These are phyloP conservation scores for Chaetomium globosum DNA, from an alignment of 2,329 filamentous ascomycete genomes.

Conservation along the genomic window DNA sequence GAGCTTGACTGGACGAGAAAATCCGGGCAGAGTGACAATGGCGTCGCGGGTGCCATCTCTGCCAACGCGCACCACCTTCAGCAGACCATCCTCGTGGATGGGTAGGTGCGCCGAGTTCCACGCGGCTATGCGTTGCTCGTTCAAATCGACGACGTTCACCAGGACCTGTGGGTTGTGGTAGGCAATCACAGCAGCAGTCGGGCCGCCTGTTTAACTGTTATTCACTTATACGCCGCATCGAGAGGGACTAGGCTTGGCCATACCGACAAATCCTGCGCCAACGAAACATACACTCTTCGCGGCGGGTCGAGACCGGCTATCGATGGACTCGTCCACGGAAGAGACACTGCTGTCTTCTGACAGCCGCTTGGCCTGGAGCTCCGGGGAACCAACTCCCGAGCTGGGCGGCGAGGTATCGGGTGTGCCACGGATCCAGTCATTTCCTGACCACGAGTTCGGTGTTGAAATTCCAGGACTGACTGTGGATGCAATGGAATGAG, in stretches of 20 bases:
- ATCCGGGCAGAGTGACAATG: slow-evolving; percentile 32
- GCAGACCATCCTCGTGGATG: slow-evolving; percentile 61
- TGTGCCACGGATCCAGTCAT: slow-evolving; percentile 30
- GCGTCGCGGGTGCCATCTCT: slow-evolving; percentile 45
- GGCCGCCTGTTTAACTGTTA: slow-evolving; percentile 50
- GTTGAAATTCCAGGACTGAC: slow-evolving; percentile 29
- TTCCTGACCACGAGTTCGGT: slow-evolving; percentile 31
- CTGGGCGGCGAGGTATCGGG: slow-evolving; percentile 37
- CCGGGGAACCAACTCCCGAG: slow-evolving; percentile 35
- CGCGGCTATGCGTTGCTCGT: slow-evolving; percentile 54
- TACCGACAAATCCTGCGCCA: slow-evolving; percentile 64
- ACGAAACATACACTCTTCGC: slow-evolving; percentile 56
- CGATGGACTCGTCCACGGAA: slow-evolving; percentile 15
- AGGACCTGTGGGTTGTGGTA: slow-evolving; percentile 59
- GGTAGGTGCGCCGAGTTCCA: slow-evolving; percentile 63
- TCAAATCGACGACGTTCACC: slow-evolving; percentile 62
- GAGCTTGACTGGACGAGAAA: slow-evolving; percentile 32
- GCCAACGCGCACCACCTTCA: slow-evolving; percentile 54
- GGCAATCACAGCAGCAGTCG: slow-evolving; percentile 63
- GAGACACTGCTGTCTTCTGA: slow-evolving; percentile 20
- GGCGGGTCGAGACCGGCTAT: not conserved
- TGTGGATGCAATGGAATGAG: slow-evolving; percentile 32
- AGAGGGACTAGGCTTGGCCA: not conserved
- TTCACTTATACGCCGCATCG: not conserved
- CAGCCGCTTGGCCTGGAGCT: slow-evolving; percentile 31